Evolutionary conservation across 495 filamentous ascomycete genomes (phyloP).

Genomic region (Talaromyces liani): DNA sequence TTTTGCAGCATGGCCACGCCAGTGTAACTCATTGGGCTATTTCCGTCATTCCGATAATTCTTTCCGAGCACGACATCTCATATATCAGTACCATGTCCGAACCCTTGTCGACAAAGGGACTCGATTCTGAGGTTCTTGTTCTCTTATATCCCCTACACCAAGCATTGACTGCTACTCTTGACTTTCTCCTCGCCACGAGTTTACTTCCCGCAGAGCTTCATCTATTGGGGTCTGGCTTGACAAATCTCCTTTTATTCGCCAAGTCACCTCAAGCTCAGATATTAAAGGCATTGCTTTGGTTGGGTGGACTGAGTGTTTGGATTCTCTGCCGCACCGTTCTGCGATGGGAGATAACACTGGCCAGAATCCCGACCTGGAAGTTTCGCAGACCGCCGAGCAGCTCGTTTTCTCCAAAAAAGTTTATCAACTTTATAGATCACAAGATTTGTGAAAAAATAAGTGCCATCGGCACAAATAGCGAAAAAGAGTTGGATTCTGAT

Average conservation of each 20-base stretch:
- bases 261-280: constrained; percentile 78
- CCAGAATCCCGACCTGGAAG: constrained; percentile 85
- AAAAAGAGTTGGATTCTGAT: constrained; percentile 38
- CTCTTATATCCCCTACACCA: constrained; percentile 83
- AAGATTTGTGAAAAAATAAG: constrained; percentile 38
- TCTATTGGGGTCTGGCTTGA: constrained; percentile 70
- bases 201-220: constrained; percentile 81
- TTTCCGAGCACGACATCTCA: constrained; percentile 33
- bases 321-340: constrained; percentile 66
- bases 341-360: constrained; percentile 78
- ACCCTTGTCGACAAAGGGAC: constrained; percentile 30
- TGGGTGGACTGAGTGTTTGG: constrained; percentile 73
- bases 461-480: constrained; percentile 24
- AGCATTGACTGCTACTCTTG: constrained; percentile 63
- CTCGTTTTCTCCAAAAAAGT: constrained; percentile 37
- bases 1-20: constrained; percentile 25
- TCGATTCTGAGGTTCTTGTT: constrained; percentile 54
- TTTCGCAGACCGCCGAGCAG: constrained; percentile 54
- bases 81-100: constrained; percentile 15
- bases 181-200: constrained; percentile 79
- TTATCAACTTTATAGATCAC: constrained; percentile 46
- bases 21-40: constrained; percentile 67
- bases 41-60: constrained; percentile 53
- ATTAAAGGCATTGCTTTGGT: constrained; percentile 75
- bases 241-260: constrained; percentile 75